These are phyloP conservation scores for Schizonepeta tenuifolia DNA, from an alignment of 257 asterid species.

Conservation along the genomic window DNA sequence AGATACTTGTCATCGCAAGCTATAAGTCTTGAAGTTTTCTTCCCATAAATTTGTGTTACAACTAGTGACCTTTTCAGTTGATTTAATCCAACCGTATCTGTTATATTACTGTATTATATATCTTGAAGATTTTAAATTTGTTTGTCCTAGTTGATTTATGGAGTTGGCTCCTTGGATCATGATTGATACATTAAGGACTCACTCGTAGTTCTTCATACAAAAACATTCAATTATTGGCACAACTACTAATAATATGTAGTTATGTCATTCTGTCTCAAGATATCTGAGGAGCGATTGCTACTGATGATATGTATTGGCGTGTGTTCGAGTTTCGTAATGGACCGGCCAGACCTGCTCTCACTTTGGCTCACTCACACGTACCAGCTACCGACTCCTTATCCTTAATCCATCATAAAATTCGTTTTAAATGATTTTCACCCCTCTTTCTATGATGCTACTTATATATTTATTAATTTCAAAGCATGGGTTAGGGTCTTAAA, in stretches of 20 bases:
- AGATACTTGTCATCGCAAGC: constrained; percentile 3
- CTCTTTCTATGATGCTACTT: constrained; percentile 29
- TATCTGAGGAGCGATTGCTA: not conserved
- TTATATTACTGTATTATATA: not conserved
- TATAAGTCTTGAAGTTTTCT: too few species aligned
- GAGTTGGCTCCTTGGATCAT: too few species aligned
- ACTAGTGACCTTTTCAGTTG: not conserved
- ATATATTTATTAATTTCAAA: constrained; percentile 10
- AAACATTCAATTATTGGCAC: not conserved
- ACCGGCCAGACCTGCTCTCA: not conserved
- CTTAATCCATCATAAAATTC: constrained; percentile 17
- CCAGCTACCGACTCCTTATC: constrained; percentile 37
- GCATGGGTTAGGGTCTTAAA: constrained; percentile 22
- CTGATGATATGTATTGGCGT: not conserved
- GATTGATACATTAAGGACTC: not conserved
- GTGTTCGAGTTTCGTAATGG: constrained; percentile 4
- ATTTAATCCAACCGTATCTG: not conserved
- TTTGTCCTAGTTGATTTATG: not conserved
- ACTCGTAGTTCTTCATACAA: not conserved
- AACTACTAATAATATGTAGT: not conserved
- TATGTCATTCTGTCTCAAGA: not conserved
- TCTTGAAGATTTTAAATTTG: not conserved
- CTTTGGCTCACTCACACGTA: not conserved
- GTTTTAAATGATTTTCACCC: constrained; percentile 25
- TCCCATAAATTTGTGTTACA: too few species aligned